Percentiles rank a stretch among this genome's conserved stretches.
Evolutionary conservation across 768 basidiomycete genomes (phyloP).

Genomic region (Termitomyces sp.): DNA sequence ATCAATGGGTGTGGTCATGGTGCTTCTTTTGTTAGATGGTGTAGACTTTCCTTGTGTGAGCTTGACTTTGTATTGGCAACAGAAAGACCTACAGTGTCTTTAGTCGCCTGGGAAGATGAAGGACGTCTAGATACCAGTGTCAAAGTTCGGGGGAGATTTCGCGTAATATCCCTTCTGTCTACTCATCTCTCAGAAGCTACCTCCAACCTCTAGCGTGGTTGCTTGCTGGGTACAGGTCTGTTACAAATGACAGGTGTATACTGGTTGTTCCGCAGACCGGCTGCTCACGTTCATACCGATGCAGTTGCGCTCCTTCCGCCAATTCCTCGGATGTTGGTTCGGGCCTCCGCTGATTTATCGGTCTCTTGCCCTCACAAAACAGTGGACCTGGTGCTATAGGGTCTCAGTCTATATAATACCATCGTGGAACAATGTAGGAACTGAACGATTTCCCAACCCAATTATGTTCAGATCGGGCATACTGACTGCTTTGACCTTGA

Average conservation of each 20-base stretch:
- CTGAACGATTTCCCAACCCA: not conserved
- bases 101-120: too few species aligned
- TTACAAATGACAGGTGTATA: not conserved
- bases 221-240: not conserved
- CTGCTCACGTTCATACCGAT: not conserved
- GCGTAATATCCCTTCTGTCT: not conserved
- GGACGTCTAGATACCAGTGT: not conserved
- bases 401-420: constrained; percentile 10
- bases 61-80: not conserved
- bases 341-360: constrained; percentile 18
- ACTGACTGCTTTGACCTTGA: constrained; percentile 25
- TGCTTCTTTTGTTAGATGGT: too few species aligned
- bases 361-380: not conserved
- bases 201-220: not conserved
- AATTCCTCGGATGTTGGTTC: constrained; percentile 16
- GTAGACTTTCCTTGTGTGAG: not conserved
- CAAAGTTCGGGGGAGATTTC: not conserved
- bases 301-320: constrained; percentile 8
- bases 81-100: too few species aligned
- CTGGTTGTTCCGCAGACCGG: not conserved
- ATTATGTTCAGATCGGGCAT: constrained; percentile 27
- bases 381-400: not conserved
- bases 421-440: not conserved
- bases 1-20: not conserved
- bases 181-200: not conserved